Evolutionary conservation across 108 stramenopile genomes (phyloP).

Genomic region (Nitzschia sp.): DNA sequence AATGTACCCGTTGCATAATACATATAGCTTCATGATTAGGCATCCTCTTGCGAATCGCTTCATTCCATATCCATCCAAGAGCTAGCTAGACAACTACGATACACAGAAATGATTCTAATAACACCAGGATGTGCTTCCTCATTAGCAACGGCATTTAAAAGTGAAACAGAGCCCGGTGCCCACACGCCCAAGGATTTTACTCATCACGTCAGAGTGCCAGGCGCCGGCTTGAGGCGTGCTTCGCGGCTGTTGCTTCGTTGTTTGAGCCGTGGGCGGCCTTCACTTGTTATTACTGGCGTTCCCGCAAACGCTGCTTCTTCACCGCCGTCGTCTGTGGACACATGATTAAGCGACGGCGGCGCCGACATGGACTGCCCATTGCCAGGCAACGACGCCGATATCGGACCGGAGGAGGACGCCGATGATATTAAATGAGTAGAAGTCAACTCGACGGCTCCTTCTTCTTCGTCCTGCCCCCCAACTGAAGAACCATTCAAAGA

Average conservation of each 20-base stretch:
- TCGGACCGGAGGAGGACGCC: too few relatives aligned
- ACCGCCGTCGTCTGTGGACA: not conserved
- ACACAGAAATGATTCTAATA: too few relatives aligned
- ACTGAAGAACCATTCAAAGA: not conserved
- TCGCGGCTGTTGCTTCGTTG: constrained; percentile 26
- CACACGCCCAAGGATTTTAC: too few relatives aligned
- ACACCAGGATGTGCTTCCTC: too few relatives aligned
- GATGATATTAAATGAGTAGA: not conserved
- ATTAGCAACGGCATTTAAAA: too few relatives aligned
- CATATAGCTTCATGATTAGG: too few relatives aligned
- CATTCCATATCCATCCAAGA: too few relatives aligned
- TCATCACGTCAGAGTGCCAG: constrained; percentile 24
- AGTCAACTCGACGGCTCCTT: constrained; percentile 12
- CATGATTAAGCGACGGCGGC: not conserved
- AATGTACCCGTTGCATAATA: too few relatives aligned
- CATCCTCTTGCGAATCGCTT: too few relatives aligned
- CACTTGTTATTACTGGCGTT: not conserved
- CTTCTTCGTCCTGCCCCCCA: constrained; percentile 7
- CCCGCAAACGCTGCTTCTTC: constrained; percentile 1
- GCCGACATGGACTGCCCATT: not conserved
- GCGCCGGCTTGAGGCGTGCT: not conserved
- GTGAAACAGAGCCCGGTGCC: too few relatives aligned
- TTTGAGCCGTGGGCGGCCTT: constrained; percentile 5
- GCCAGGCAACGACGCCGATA: not conserved
- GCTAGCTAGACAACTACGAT: too few relatives aligned